Conservation (phyloP, 2,329 filamentous ascomycete genomes). For the Sporothrix inflata region DNA sequence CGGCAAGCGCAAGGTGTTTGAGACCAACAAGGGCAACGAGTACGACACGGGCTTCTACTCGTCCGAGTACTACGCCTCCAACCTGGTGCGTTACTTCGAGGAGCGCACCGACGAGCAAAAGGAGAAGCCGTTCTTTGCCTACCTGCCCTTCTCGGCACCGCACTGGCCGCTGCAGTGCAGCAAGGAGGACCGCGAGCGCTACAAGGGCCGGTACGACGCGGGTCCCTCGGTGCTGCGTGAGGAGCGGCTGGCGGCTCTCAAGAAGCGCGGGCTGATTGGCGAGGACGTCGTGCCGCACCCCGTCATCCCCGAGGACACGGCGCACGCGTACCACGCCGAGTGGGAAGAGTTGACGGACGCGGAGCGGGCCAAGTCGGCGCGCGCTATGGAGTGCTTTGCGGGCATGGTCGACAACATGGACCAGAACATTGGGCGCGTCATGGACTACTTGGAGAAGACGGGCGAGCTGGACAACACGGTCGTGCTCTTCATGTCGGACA, state of each 20-base stretch:
- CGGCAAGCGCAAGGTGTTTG: conserved; percentile 43
- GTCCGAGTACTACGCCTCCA: conserved; percentile 55
- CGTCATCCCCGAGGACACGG: conserved; percentile 49
- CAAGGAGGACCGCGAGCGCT: conserved; percentile 58
- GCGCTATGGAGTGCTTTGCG: conserved; percentile 64
- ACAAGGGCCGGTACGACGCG: conserved; percentile 63
- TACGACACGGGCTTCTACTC: conserved; percentile 50
- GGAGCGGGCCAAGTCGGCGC: conserved; percentile 52
- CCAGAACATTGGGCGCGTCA: conserved; percentile 61
- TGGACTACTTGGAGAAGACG: conserved; percentile 57
- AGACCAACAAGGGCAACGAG: conserved; percentile 48
- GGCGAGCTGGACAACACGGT: conserved; percentile 65
- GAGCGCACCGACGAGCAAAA: conserved; percentile 49
- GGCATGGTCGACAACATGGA: conserved; percentile 68
- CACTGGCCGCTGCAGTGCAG: conserved; percentile 59
- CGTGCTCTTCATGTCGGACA: conserved; percentile 30
- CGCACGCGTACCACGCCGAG: conserved; percentile 39
- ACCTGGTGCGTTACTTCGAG: conserved; percentile 55
- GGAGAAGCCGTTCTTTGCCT: conserved; percentile 59
- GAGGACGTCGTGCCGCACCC: conserved; percentile 55
- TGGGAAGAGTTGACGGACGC: conserved; percentile 53
- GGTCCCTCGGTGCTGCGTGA: conserved; percentile 60
- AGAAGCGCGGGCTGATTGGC: conserved; percentile 53
- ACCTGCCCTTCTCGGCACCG: conserved; percentile 64
- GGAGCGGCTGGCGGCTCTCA: conserved; percentile 49